A percentile compares a stretch with the other conserved stretches of the same genome.
Evolutionary conservation across 768 basidiomycete genomes (phyloP).

Genomic region (Rhizopogon vulgaris): DNA sequence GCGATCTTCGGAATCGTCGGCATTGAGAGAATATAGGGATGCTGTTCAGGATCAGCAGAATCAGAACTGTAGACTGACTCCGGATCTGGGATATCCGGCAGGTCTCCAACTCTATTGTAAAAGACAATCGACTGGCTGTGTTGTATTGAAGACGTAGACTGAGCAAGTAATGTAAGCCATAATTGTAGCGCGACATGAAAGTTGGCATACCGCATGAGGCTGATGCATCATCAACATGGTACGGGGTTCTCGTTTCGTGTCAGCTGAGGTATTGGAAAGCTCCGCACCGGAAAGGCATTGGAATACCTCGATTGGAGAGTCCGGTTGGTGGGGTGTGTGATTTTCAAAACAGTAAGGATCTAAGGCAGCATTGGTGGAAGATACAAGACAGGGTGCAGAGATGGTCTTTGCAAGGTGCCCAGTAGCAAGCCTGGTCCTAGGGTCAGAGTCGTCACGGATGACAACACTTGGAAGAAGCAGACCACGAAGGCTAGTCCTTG

Average conservation of each 20-base stretch:
- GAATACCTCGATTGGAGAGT: not conserved
- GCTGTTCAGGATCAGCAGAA: conserved; percentile 19
- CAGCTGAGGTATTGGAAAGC: not conserved
- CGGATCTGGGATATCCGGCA: conserved; percentile 3
- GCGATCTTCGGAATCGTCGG: conserved; percentile 22
- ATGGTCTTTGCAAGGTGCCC: not conserved
- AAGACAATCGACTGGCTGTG: not conserved
- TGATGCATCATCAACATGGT: not conserved
- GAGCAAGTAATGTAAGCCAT: not conserved
- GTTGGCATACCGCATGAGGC: not conserved
- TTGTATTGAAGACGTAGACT: not conserved
- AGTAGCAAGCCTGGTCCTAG: not conserved
- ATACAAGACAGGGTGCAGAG: not conserved
- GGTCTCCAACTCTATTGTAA: not conserved
- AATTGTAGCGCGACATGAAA: not conserved
- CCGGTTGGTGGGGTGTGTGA: not conserved
- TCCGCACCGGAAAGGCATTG: not conserved
- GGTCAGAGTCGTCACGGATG: not conserved
- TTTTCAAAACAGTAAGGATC: conserved; percentile 1
- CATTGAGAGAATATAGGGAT: conserved; percentile 19
- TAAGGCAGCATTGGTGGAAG: conserved; percentile 4
- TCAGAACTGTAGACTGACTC: conserved; percentile 18
- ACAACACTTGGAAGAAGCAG: not conserved
- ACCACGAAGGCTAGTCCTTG: not conserved
- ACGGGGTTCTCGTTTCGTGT: not conserved